These are phyloP conservation scores for Pisolithus sp. DNA, from an alignment of 768 basidiomycete genomes.

Conservation along the genomic window DNA sequence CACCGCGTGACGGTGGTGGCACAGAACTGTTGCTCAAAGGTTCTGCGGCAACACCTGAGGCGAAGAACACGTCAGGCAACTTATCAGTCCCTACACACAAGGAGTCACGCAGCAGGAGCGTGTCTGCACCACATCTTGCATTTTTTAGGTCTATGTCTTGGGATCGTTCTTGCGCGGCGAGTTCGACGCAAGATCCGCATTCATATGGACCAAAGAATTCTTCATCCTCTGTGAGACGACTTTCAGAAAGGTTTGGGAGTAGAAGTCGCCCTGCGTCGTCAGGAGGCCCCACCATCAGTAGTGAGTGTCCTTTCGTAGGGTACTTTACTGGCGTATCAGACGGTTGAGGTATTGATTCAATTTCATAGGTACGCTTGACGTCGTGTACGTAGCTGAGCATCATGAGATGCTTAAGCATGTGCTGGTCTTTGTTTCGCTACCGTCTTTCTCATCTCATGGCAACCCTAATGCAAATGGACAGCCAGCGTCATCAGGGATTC, in stretches of 20 bases:
- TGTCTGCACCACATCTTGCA: conserved; percentile 55
- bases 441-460: neutral
- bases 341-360: neutral
- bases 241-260: conserved; percentile 19
- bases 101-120: conserved; percentile 39
- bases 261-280: conserved; percentile 15
- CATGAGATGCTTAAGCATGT: conserved; percentile 82
- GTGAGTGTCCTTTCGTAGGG: conserved; percentile 9
- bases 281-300: conserved; percentile 7
- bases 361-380: conserved; percentile 27
- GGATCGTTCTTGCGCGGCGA: conserved; percentile 12
- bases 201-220: conserved; percentile 7
- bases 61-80: neutral
- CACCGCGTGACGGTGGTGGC: neutral
- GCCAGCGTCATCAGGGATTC: conserved; percentile 27
- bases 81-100: conserved; percentile 17
- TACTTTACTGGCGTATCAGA: neutral
- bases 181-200: conserved; percentile 7
- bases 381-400: conserved; percentile 64
- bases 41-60: neutral
- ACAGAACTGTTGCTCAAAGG: neutral
- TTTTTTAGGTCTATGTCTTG: conserved; percentile 40
- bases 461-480: neutral
- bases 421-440: conserved; percentile 57
- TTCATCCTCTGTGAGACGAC: conserved; percentile 13